Evolutionary conservation across 2,329 filamentous ascomycete species (phyloP), one percentile per base, ranked within the genome.

Genomic region (Aschersonia sp.): DNA sequence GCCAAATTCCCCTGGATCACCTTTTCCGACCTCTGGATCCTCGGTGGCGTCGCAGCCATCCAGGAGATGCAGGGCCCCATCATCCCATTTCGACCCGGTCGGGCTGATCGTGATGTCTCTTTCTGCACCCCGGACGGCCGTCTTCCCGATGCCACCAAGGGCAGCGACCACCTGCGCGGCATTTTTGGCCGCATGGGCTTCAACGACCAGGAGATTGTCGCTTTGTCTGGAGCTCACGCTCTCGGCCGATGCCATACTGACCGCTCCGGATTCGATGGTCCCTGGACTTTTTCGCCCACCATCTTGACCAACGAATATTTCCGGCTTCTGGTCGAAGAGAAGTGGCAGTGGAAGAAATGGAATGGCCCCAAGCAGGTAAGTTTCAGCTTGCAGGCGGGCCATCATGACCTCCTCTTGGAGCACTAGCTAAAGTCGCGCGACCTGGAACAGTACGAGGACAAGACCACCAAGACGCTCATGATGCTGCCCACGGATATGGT

Each of bases 181-280:
- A 91, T 97, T 73, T 98, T 97, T 70, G 79, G 82, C 67, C 88
- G 91, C 64, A 97, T 97, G 91, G 91, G 91, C 56, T 97, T 96
- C 77, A 84, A 92, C 67, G 91, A 98, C 70, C 85, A 85, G 61
- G 89, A 96, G 69, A 97, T 97, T 62, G 91, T 96, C 44, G 92
- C 91, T 31, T 78, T 97, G 47, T 75, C 76, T 30, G 89, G 89
- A 56, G 89, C 85, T 45, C 89, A 95, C 71, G 85, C 87, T 47
- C 78, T 95, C 40, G 89, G 89, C 53, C 86, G 89, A 55, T 94
- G 85, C 73, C 92, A 97, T 75, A 74, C 81, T 6, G 84, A 92
- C 68, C 87, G 91, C 63, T 88, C 82, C 53, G 91, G 91, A 53
- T 97, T 80, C 67, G 78, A 84, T 2, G 92, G 92, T 1, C 88